These are phyloP conservation scores for Fistulinella staudtii DNA, from an alignment of 1,284 basidiomycete genomes.

Conservation along the genomic window DNA sequence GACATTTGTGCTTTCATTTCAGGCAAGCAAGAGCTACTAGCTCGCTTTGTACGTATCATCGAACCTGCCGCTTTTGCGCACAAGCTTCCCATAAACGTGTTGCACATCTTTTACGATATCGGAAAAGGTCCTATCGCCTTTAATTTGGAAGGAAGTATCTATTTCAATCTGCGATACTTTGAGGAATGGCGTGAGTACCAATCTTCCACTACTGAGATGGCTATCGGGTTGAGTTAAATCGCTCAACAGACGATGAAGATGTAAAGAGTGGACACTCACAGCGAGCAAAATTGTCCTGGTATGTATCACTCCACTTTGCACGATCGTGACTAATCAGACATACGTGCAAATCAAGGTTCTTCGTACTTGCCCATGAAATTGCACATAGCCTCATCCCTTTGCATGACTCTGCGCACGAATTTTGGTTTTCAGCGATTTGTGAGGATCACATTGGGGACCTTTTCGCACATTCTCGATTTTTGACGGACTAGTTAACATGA, in stretches of 20 bases:
- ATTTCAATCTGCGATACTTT: constrained; percentile 86
- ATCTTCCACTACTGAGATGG: too few species aligned
- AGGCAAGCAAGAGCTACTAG: not conserved
- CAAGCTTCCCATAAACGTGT: not conserved
- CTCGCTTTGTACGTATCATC: not conserved
- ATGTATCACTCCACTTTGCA: constrained; percentile 11
- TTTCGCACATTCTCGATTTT: too few species aligned
- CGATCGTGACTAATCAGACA: not conserved
- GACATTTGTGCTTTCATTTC: not conserved
- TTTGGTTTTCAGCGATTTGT: constrained; percentile 88
- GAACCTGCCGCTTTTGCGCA: not conserved
- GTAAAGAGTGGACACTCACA: constrained; percentile 42
- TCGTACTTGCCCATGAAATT: constrained; percentile 88
- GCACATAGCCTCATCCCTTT: constrained; percentile 75
- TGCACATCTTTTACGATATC: constrained; percentile 72
- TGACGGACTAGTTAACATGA: too few species aligned
- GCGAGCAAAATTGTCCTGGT: constrained; percentile 80
- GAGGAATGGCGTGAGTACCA: constrained; percentile 74
- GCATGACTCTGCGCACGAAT: constrained; percentile 84
- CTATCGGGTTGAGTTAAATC: too few species aligned
- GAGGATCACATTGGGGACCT: constrained; percentile 48
- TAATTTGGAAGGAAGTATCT: constrained; percentile 87
- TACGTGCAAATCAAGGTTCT: constrained; percentile 69
- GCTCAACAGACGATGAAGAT: not conserved
- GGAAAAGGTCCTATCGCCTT: constrained; percentile 90